phyloP scores from a whole-genome alignment of 2,329 filamentous ascomycete species.

The Camptophora hylomeconis region DNA sequence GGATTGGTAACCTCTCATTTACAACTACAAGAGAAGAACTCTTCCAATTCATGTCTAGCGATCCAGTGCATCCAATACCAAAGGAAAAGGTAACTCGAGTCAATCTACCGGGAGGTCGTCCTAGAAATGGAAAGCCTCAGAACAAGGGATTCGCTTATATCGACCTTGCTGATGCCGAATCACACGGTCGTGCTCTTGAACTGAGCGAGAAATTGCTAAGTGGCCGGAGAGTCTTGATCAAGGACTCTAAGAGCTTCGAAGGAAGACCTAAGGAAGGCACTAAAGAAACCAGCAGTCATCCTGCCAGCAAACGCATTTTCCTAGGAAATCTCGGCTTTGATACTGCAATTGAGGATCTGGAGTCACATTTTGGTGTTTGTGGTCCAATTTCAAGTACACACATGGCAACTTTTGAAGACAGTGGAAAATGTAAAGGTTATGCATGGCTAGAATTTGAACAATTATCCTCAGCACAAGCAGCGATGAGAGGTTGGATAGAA shows the following conservation, averaged over 20 bases:
- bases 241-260: constrained; percentile 79
- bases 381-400: constrained; percentile 73
- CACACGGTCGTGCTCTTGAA: constrained; percentile 63
- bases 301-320: constrained; percentile 70
- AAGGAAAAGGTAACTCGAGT: constrained; percentile 69
- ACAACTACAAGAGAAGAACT: constrained; percentile 60
- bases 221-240: constrained; percentile 77
- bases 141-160: constrained; percentile 97
- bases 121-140: constrained; percentile 41
- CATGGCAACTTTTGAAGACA: constrained; percentile 90
- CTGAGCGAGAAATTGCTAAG: constrained; percentile 72
- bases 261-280: constrained; percentile 58
- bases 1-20: constrained; percentile 95
- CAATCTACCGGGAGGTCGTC: constrained; percentile 55
- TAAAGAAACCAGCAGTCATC: constrained; percentile 35
- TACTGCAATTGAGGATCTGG: constrained; percentile 65
- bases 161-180: constrained; percentile 61
- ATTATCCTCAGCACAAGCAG: constrained; percentile 57
- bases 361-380: constrained; percentile 71
- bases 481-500: constrained; percentile 69
- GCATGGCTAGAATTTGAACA: constrained; percentile 89
- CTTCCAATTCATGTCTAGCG: constrained; percentile 53
- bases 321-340: constrained; percentile 81
- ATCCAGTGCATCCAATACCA: constrained; percentile 23
- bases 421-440: constrained; percentile 94